phyloP scores from a whole-genome alignment of 345 rosid species.

The Alliaria petiolata region DNA sequence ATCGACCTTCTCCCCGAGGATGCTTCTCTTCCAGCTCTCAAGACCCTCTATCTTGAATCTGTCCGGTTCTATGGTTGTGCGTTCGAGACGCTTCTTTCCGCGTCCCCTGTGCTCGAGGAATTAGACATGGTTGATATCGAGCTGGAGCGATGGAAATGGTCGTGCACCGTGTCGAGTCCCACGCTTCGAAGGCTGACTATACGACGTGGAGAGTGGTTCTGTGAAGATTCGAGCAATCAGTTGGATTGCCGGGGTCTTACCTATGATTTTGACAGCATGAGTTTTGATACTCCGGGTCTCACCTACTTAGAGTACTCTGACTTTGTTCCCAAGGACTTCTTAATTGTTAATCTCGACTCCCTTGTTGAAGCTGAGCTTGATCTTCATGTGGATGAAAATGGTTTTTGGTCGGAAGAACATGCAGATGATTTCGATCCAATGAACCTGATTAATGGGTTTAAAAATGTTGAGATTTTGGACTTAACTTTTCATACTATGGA shows the following conservation, averaged over 20 bases:
- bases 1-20: not conserved
- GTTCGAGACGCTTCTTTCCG: not conserved
- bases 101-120: not conserved
- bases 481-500: too few species aligned
- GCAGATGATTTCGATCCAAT: not conserved
- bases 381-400: not conserved
- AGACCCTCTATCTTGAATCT: not conserved
- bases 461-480: too few species aligned
- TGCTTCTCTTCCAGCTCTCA: not conserved
- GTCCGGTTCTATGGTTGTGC: not conserved
- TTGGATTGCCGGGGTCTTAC: not conserved
- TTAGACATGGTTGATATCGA: not conserved
- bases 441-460: not conserved
- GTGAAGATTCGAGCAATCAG: accelerated
- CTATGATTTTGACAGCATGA: not conserved
- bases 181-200: not conserved
- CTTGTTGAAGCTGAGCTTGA: not conserved
- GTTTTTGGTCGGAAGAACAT: not conserved
- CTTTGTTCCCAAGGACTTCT: not conserved
- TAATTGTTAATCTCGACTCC: not conserved
- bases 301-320: not conserved
- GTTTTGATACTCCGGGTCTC: not conserved
- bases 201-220: not conserved
- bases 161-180: not conserved
- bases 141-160: constrained; percentile 4